Percentiles rank a stretch among this genome's conserved stretches.
Conservation (phyloP, 495 filamentous ascomycete species). For the Paragyromitra xinjiangensis region DNA sequence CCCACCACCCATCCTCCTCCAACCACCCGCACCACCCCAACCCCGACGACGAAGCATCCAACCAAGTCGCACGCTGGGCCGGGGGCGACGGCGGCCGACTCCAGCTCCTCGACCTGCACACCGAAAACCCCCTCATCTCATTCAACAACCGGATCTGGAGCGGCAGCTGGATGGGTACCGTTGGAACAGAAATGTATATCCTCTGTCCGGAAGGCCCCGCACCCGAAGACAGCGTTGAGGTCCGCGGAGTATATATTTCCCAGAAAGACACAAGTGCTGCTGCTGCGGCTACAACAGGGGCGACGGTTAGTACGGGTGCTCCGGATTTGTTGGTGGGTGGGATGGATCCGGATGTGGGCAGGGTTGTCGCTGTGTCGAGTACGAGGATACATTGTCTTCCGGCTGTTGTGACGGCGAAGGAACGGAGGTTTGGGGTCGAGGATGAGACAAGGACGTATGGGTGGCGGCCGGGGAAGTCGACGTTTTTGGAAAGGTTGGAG, state of each 20-base stretch:
- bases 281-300: conserved; percentile 24
- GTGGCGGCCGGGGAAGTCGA: conserved; percentile 46
- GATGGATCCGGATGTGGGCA: conserved; percentile 37
- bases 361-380: conserved; percentile 41
- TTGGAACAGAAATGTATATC: conserved; percentile 51
- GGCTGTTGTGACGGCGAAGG: conserved; percentile 48
- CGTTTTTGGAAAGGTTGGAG: conserved; percentile 48
- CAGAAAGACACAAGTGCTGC: conserved; percentile 45
- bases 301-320: not conserved
- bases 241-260: conserved; percentile 19
- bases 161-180: conserved; percentile 40
- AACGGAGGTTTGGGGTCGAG: conserved; percentile 26
- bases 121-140: conserved; percentile 44
- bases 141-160: conserved; percentile 52
- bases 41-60: conserved; percentile 14
- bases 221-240: conserved; percentile 53
- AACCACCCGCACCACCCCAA: conserved; percentile 17
- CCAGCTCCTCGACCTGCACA: conserved; percentile 51
- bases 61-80: conserved; percentile 46
- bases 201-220: conserved; percentile 51
- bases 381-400: conserved; percentile 45
- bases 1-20: conserved; percentile 28
- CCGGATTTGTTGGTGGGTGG: conserved; percentile 10
- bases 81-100: conserved; percentile 36
- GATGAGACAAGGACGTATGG: conserved; percentile 40